Evolutionary conservation across 2,329 filamentous ascomycete species (phyloP).

Genomic region (Pestalotiopsis sp.): DNA sequence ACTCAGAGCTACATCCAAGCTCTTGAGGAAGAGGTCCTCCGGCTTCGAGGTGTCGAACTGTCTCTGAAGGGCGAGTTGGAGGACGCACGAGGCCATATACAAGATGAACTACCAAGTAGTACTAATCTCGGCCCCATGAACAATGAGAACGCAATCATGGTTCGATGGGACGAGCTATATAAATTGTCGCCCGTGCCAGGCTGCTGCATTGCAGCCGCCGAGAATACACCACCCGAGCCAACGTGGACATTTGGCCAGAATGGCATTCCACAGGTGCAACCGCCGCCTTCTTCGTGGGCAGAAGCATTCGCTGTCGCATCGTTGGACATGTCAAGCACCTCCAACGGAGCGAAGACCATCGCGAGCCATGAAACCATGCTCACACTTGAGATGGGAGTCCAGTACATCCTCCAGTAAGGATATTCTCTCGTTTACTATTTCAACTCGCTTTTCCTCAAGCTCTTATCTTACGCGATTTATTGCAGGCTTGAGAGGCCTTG

Average conservation of each 20-base stretch:
- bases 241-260: not conserved
- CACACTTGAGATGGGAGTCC: not conserved
- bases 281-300: not conserved
- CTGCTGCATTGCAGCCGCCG: conserved; percentile 3
- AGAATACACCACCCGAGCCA: not conserved
- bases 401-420: not conserved
- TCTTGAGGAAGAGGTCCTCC: conserved; percentile 6
- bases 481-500: conserved; percentile 5
- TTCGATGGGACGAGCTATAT: not conserved
- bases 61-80: not conserved
- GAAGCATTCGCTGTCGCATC: not conserved
- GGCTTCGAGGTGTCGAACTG: not conserved
- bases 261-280: not conserved
- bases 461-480: too few species aligned
- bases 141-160: not conserved
- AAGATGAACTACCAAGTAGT: not conserved
- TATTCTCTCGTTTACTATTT: not conserved
- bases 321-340: not conserved
- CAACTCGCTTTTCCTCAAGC: too few species aligned
- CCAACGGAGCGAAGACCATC: not conserved
- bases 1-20: conserved; percentile 9
- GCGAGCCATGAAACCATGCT: not conserved
- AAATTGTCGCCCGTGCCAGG: not conserved
- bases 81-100: not conserved
- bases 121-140: not conserved